Conservation (phyloP, 192 early-diverging fungal species). For the Backusella australiensis region DNA sequence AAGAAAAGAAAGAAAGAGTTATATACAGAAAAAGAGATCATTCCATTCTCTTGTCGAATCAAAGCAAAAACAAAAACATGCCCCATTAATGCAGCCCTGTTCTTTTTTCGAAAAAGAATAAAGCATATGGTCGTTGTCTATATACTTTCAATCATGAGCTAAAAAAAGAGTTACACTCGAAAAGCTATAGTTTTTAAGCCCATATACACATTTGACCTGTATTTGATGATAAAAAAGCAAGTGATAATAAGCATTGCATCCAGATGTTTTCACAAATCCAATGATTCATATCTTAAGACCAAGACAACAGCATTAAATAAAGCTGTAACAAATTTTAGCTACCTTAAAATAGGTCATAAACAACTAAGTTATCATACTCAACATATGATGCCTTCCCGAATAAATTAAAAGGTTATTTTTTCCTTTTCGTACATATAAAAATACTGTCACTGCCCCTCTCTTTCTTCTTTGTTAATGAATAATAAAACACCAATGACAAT, state of each 20-base stretch:
- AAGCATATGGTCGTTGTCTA: background rate
- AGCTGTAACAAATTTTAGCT: background rate
- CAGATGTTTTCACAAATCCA: background rate
- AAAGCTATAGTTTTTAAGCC: background rate
- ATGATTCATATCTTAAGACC: background rate
- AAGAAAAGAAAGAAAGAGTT: background rate
- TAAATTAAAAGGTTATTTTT: slow-evolving; percentile 3
- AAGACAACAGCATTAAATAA: background rate
- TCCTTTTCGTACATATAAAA: background rate
- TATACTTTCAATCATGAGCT: background rate
- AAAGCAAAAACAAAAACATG: background rate
- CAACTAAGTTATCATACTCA: slow-evolving; percentile 7
- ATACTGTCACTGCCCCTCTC: background rate
- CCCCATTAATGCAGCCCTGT: background rate
- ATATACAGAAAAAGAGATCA: background rate
- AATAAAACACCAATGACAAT: background rate
- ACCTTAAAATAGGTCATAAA: slow-evolving; percentile 7
- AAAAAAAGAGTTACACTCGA: background rate
- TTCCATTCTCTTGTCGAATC: background rate
- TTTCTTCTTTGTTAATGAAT: background rate
- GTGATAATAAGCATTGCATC: background rate
- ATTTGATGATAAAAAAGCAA: background rate
- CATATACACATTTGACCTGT: background rate
- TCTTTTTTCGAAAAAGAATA: background rate
- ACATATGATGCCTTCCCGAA: background rate